phyloP scores from a whole-genome alignment of 2,329 filamentous ascomycete genomes.

The Passalora sequoiae region DNA sequence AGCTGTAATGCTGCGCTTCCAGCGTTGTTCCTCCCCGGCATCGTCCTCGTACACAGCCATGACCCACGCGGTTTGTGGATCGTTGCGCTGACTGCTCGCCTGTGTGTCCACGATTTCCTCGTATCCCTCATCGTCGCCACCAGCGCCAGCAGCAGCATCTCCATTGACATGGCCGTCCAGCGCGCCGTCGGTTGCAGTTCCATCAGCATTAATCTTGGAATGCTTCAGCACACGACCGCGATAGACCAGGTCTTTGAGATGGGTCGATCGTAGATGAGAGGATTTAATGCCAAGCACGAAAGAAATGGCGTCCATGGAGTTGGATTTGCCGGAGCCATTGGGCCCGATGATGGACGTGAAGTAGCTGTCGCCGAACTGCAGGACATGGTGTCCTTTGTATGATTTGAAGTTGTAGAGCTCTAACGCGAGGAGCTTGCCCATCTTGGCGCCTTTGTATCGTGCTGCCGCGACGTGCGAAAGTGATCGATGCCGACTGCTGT shows the following conservation, averaged over 20 bases:
- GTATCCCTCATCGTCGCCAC: conserved; percentile 42
- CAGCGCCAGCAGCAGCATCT: conserved; percentile 50
- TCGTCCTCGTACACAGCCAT: conserved; percentile 99
- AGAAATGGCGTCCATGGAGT: conserved; percentile 99
- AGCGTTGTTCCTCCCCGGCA: conserved; percentile 86
- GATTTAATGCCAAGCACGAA: conserved; percentile 99
- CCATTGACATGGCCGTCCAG: conserved; percentile 37
- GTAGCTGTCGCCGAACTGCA: conserved; percentile 95
- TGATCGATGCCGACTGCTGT: no score
- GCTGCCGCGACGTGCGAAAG: no score
- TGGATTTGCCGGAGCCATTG: conserved; percentile 99
- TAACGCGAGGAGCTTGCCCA: conserved; percentile 94
- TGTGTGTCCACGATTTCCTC: conserved; percentile 51
- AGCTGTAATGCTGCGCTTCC: conserved; percentile 91
- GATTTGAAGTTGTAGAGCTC: conserved; percentile 99
- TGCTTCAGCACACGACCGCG: conserved; percentile 89
- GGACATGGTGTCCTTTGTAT: conserved; percentile 91
- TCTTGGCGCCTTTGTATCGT: conserved; percentile 45
- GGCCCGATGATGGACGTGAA: conserved; percentile 99
- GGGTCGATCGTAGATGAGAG: conserved; percentile 89
- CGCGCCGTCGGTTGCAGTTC: conserved; percentile 56
- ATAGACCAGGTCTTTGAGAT: conserved; percentile 92
- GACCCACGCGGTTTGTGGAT: conserved; percentile 95
- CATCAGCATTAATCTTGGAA: conserved; percentile 86
- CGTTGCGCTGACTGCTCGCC: conserved; percentile 61